Evolutionary conservation across 352 stramenopile genomes (phyloP), one percentile per base, ranked within the genome.

Genomic region (Aphanomyces cochlioides): DNA sequence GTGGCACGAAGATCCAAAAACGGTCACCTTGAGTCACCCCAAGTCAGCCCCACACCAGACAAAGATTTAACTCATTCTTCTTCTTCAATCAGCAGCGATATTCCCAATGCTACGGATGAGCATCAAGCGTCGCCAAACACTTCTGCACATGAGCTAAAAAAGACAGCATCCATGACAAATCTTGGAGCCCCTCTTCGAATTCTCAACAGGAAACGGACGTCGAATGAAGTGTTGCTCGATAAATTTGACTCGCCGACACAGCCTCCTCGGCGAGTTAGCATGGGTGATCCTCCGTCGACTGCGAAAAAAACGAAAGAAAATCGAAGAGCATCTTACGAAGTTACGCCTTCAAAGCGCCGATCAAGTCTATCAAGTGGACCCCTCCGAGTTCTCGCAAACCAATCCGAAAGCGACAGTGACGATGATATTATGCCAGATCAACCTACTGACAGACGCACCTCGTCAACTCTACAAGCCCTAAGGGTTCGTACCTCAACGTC

Each of bases 401-500:
- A 36, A 7, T 15, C 53, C 12, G 50, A 70, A 8, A 70, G 64
- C 54, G 47, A 61, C 37, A 39, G 21, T 7, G 64, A 70, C 37
- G 64, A 70, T 6, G 47, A 61, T 21, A 21, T 38, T 36, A 36
- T 13, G 38, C n/a, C 38, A 12, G 3, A 4, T 28, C n/a, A 10
- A 59, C 10, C 17, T 12, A 12, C 43, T n/a, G 43, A 50, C 10
- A n/a, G 17, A n/a, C 43, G 43, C 12, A 36, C 2, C 5, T 13
- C 50, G 19, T 59, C 50, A 5, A 36, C 28, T 10, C 7, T 36
- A 10, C 19, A 15, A 37, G 19, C 50, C 12, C 19, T 34, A 43
- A 47, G 13, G 7, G 72, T n/a, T 41, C 59, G 4, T 28, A 70
- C 17, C 65, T 89, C 40, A 79, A 80, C 48, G 75, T 85, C 56